These are phyloP conservation scores for Carex cristatella DNA, from an alignment of 176 grass and related monocot genomes.

Conservation along the genomic window DNA sequence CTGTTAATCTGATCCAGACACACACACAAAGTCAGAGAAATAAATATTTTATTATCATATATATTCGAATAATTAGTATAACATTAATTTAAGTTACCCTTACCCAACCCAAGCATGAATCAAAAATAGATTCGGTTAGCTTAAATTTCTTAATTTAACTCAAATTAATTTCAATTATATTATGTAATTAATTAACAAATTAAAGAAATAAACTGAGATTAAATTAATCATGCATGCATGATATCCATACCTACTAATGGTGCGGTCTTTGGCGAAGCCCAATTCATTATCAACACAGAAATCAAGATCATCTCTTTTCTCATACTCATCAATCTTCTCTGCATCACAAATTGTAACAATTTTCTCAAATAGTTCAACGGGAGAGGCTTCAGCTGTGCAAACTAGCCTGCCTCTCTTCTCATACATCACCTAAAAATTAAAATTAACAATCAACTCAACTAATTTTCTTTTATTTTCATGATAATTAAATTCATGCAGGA, in stretches of 20 bases:
- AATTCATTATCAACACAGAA: conserved; percentile 83
- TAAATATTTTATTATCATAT: neutral
- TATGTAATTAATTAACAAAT: neutral
- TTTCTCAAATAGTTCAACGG: conserved; percentile 57
- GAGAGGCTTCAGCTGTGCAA: conserved; percentile 73
- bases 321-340: conserved; percentile 32
- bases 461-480: neutral
- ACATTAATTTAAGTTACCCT: too few relatives aligned
- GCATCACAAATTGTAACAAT: conserved; percentile 64
- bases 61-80: neutral
- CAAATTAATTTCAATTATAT: neutral
- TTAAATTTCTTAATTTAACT: neutral
- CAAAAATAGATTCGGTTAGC: too few relatives aligned
- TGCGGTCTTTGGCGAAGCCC: conserved; percentile 85
- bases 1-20: conserved; percentile 52
- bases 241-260: conserved; percentile 65
- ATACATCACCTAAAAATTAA: conserved; percentile 60
- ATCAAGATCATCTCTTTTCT: conserved; percentile 56
- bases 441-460: neutral
- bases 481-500: neutral
- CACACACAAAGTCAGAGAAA: neutral
- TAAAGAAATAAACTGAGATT: neutral
- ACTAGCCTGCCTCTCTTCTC: conserved; percentile 82
- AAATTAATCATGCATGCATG: neutral
- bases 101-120: neutral